Conservation (phyloP, 805 yeast genomes). For the Lipomyces japonicus region DNA sequence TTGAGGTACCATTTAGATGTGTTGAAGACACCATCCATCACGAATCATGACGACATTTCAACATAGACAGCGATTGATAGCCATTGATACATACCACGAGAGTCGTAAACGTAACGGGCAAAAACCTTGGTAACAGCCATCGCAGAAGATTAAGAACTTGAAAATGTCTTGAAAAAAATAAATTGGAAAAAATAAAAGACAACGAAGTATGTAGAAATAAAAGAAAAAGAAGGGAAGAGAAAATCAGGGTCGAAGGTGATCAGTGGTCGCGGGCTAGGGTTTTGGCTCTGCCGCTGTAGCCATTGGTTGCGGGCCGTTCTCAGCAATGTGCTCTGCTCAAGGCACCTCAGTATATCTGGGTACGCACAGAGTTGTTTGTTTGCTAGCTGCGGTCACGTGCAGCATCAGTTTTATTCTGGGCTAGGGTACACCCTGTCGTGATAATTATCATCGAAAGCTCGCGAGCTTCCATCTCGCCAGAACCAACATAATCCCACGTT, state of each 20-base stretch:
- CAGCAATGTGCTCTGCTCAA: no score
- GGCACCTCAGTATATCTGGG: no score
- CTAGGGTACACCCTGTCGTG: no score
- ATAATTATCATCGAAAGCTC: no score
- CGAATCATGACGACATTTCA: background rate
- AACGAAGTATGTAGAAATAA: background rate
- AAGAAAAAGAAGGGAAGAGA: background rate
- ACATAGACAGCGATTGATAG: background rate
- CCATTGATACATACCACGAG: conserved; percentile 64
- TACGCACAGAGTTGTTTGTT: no score
- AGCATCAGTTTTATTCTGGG: no score
- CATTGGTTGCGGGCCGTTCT: no score
- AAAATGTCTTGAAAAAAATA: background rate
- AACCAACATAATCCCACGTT: background rate
- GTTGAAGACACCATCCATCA: background rate
- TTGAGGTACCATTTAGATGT: no score
- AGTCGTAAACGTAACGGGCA: conserved; percentile 98
- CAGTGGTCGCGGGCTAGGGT: no score
- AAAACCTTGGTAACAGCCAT: conserved; percentile 85
- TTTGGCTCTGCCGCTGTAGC: no score
- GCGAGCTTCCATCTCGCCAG: background rate
- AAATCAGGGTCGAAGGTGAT: no score
- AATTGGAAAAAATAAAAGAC: background rate
- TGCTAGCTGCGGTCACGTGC: no score
- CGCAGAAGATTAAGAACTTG: conserved; percentile 22